Evolutionary conservation across 306 rosid species (phyloP), one percentile per base, ranked within the genome.

Genomic region (Ammopiptanthus mongolicus): DNA sequence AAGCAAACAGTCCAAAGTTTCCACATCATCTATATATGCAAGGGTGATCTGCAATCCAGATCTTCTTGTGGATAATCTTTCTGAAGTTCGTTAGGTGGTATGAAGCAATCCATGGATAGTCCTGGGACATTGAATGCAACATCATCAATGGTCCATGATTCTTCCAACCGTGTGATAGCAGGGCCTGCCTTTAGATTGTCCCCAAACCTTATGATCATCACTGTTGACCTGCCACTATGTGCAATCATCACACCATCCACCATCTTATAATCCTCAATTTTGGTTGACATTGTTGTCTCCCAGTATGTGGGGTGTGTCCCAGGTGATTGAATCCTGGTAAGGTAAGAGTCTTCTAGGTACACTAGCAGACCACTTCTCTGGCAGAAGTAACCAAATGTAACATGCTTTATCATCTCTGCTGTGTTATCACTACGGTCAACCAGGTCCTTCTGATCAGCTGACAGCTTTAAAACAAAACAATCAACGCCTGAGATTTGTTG

Each of bases 341-440:
- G 78, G 65, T 87, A 90, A 0, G 98, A 93, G 63, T 93, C 98
- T 71, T 93, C 96, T 0, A 93, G 79, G 68, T 77, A 59, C 25
- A 88, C 93, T 0, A 93, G 85, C 0, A 93, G 78, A 0, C 98
- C 98, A 59, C 85, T 89, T 72, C 76, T 73, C 72, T 93, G 98
- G 83, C 96, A 84, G 69, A 93, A 93, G 90, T 88, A 87, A 7
- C 96, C 98, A 68, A 82, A 88, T 44, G 83, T 63, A 0, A 86
- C 87, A 51, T 93, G 98, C 71, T 88, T 93, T 59, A 93, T 93
- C 96, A 88, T 93, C 84, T 93, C 98, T 0, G 98, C 98, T 0
- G 98, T 90, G 86, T 23, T 86, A 3, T 93, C 98, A 34, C 95
- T 90, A 0, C 98, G 92, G 12, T 83, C 96, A 10, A 73, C 82